Evolutionary conservation across 1,139 yeast species (phyloP).

Genomic region (Yamadazyma mexicana): DNA sequence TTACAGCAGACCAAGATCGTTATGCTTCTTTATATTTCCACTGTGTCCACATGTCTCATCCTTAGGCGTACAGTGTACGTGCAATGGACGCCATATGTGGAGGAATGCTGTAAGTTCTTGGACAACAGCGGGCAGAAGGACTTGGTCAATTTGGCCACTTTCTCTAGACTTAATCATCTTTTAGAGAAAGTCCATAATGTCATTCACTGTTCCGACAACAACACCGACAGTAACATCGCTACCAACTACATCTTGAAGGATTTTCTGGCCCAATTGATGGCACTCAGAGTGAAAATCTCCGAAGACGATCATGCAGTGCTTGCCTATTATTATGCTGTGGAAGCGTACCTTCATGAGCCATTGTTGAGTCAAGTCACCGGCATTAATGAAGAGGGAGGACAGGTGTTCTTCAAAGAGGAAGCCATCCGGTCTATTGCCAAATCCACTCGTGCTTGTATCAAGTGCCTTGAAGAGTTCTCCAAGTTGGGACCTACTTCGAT

Average conservation of each 20-base stretch:
- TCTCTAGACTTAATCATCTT: conserved; percentile 58
- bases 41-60: conserved; percentile 55
- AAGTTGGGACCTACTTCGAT: conserved; percentile 43
- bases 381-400: conserved; percentile 19
- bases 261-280: conserved; percentile 41
- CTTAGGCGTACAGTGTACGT: conserved; percentile 53
- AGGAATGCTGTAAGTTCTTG: conserved; percentile 56
- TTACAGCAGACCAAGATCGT: conserved; percentile 46
- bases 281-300: conserved; percentile 36
- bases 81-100: conserved; percentile 61
- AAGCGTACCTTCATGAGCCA: conserved; percentile 73
- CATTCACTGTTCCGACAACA: conserved; percentile 40
- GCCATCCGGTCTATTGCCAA: conserved; percentile 43
- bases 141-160: conserved; percentile 48
- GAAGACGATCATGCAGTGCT: conserved; percentile 40
- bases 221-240: conserved; percentile 24
- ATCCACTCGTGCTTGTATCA: conserved; percentile 57
- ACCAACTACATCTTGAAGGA: conserved; percentile 37
- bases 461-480: conserved; percentile 51
- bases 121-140: conserved; percentile 33
- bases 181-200: conserved; percentile 64
- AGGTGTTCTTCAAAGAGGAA: conserved; percentile 20
- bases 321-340: conserved; percentile 63
- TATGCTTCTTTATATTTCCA: conserved; percentile 47
- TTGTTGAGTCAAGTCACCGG: conserved; percentile 35